Evolutionary conservation across 805 yeast genomes (phyloP).

Genomic region (Alloascoidea africana): DNA sequence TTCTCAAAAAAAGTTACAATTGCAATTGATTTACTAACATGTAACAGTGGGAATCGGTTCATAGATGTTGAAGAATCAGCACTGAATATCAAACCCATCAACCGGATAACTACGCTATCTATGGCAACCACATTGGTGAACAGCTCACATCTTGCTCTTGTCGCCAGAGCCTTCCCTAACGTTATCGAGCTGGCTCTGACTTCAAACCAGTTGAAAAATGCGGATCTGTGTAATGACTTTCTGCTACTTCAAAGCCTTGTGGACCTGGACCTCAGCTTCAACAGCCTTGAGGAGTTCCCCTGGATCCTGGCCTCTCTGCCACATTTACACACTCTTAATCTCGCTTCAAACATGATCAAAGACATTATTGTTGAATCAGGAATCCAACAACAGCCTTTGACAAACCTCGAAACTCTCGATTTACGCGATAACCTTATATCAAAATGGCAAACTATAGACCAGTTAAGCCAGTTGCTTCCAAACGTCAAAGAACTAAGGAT

Average conservation of each 20-base stretch:
- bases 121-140: conserved; percentile 10
- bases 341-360: conserved; percentile 22
- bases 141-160: conserved; percentile 3
- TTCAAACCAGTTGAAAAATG: conserved; percentile 17
- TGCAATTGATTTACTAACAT: conserved; percentile 2
- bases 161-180: conserved; percentile 21
- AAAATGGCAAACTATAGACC: conserved; percentile 35
- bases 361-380: not conserved
- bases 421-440: conserved; percentile 33
- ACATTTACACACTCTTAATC: conserved; percentile 14
- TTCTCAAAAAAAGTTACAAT: conserved; percentile 23
- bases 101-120: conserved; percentile 8
- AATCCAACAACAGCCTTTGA: not conserved
- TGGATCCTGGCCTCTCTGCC: conserved; percentile 14
- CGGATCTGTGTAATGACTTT: conserved; percentile 6
- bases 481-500: conserved; percentile 30
- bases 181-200: conserved; percentile 21
- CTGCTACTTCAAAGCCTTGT: conserved; percentile 1
- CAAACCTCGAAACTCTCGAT: conserved; percentile 23
- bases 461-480: conserved; percentile 22
- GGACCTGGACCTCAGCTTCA: conserved; percentile 15
- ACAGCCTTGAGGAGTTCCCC: conserved; percentile 9
- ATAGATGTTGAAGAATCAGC: conserved; percentile 5
- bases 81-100: conserved; percentile 3
- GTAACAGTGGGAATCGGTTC: conserved; percentile 17